Base-by-base conservation (phyloP, 1,139 yeast species). In the Zygosaccharomyces sapae region DNA sequence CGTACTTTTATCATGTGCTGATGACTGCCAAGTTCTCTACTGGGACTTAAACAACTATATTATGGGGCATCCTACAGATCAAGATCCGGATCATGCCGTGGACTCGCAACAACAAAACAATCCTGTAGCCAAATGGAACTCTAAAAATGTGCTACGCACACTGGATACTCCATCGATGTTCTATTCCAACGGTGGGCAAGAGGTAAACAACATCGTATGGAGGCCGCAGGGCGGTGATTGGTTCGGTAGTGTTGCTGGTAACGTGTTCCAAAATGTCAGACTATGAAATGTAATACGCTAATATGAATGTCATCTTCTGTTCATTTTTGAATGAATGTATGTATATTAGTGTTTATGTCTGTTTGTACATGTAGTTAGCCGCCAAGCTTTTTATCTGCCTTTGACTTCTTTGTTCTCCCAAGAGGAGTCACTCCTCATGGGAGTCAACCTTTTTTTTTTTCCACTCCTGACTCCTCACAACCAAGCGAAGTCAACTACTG, bases 21-120 rank as follows among this genome's bases (percentile, higher is more conserved):
- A 92, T 63, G 97, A 90, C 67, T 86, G 96, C 65, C 96, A 89
- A 66, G 86, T 87, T 0, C 70, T 90, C 33, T 72, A 87, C 12
- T 89, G 97, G 94, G 96, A 92, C 65, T 72, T 88, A 50, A 71
- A 68, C 45, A 16, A 41, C 27, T 36, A 39, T 7, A 24, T 33
- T 19, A 12, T 36, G 19, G 22, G 19, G 18, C 19, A 20, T 9
- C 22, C 30, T 8, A n/a, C 27, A 18, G 39, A 33, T 8, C 36
- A 31, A 24, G 61, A 20, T 27, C 56, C 38, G 49, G 59, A 44
- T 40, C 54, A 36, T 33, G 53, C 31, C 54, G 33, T 20, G 44
- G 33, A 33, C 13, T 25, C 22, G n/a, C 19, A 36, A 39, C 34
- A 38, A 18, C 4, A 25, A 30, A 8, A 30, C 25, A 35, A 42